Conservation (phyloP, 495 filamentous ascomycete genomes). For the Podospora comata region DNA sequence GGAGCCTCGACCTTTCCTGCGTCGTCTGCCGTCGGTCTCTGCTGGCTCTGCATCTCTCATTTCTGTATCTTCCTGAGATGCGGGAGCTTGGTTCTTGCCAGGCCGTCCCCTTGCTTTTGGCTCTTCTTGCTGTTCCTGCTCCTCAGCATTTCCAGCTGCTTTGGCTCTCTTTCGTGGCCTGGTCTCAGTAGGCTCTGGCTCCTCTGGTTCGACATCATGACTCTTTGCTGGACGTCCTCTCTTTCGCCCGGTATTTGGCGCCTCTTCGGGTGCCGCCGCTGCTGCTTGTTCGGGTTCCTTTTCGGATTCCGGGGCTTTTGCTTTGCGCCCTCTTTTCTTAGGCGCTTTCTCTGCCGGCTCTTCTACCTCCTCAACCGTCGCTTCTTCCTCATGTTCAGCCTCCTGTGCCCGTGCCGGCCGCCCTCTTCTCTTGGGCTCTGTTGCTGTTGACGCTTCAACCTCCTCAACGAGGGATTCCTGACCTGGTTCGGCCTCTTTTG, state of each 20-base stretch:
- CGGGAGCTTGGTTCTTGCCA: slow-evolving; percentile 4
- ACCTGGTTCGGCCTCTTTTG: not conserved
- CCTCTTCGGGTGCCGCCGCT: not conserved
- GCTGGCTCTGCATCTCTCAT: not conserved
- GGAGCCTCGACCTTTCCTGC: slow-evolving; percentile 13
- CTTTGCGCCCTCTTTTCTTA: slow-evolving; percentile 25
- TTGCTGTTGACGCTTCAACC: not conserved
- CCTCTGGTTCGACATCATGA: slow-evolving; percentile 5
- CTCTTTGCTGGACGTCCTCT: slow-evolving; percentile 24
- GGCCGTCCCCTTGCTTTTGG: not conserved
- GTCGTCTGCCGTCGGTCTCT: slow-evolving; percentile 12
- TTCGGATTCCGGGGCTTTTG: not conserved
- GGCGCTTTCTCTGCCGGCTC: not conserved
- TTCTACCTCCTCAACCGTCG: not conserved
- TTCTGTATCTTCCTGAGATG: not conserved
- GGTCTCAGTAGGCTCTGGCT: slow-evolving; percentile 2
- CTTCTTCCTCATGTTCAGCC: not conserved
- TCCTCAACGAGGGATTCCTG: not conserved
- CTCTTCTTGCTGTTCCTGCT: slow-evolving; percentile 10
- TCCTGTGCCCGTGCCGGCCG: not conserved
- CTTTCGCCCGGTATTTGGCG: slow-evolving; percentile 6
- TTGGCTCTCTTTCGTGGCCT: slow-evolving; percentile 22
- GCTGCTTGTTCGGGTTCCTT: not conserved
- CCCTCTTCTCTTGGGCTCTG: slow-evolving; percentile 21
- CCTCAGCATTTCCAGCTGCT: not conserved